A percentile compares a stretch with the other conserved stretches of the same genome.
Conservation (phyloP, 148 eudicot species). For the Heliamphora exappendiculata region DNA sequence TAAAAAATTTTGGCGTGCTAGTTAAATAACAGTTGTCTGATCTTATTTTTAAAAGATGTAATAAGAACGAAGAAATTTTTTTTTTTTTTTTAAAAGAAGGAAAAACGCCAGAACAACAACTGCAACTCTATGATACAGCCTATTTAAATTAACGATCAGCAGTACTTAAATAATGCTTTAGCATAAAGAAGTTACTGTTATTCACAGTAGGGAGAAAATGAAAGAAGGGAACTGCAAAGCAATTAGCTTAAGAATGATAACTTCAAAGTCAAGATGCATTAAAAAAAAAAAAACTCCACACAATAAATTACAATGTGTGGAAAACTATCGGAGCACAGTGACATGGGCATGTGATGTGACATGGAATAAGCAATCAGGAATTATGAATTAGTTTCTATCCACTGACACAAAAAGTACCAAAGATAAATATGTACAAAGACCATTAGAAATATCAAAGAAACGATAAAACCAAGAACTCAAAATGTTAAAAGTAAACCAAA, state of each 20-base stretch:
- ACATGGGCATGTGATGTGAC: background rate
- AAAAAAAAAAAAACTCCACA: background rate
- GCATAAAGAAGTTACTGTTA: background rate
- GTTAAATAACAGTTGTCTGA: background rate
- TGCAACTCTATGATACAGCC: background rate
- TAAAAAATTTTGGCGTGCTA: background rate
- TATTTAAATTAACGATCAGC: background rate
- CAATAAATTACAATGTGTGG: background rate
- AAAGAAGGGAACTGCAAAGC: slow-evolving; percentile 4
- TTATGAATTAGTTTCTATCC: background rate
- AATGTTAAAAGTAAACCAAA: background rate
- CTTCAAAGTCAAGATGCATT: background rate
- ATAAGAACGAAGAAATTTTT: background rate
- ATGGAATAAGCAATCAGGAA: background rate
- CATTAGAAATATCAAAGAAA: background rate
- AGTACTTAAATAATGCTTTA: background rate
- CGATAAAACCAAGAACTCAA: background rate
- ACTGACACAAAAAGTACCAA: background rate
- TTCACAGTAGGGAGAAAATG: background rate
- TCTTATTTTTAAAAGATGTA: background rate
- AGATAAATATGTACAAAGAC: too few relatives aligned
- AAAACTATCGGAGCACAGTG: background rate
- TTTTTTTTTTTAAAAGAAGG: too few relatives aligned
- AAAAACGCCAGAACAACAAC: background rate
- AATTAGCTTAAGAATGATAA: background rate